A percentile compares a stretch with the other conserved stretches of the same genome.
Evolutionary conservation across 345 rosid species (phyloP).

Genomic region (Litchi chinensis): DNA sequence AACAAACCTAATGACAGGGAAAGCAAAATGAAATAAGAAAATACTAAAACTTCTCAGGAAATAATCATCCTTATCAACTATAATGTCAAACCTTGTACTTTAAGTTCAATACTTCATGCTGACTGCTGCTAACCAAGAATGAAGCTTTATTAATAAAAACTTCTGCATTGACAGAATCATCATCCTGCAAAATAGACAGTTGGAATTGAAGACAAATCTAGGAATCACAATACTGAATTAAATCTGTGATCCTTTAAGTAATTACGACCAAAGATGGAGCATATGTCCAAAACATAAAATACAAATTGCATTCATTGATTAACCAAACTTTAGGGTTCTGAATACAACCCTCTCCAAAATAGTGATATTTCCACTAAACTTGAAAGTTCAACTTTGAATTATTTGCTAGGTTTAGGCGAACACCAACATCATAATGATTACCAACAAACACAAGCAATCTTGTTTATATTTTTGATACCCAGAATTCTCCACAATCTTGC

Average conservation of each 20-base stretch:
- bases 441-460: background rate
- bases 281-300: background rate
- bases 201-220: background rate
- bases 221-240: background rate
- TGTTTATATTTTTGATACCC: background rate
- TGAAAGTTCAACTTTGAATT: background rate
- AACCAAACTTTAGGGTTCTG: background rate
- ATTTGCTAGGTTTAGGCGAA: background rate
- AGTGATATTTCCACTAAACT: background rate
- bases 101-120: conserved; percentile 85
- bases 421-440: background rate
- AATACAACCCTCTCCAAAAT: background rate
- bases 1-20: conserved; percentile 65
- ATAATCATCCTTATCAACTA: background rate
- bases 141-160: conserved; percentile 96
- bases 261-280: background rate
- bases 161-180: conserved; percentile 98
- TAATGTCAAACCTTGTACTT: conserved; percentile 73
- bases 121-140: conserved; percentile 94
- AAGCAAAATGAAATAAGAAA: conserved; percentile 12
- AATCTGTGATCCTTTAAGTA: background rate
- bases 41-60: conserved; percentile 6
- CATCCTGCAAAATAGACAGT: conserved; percentile 63
- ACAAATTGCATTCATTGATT: background rate
- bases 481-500: background rate